phyloP scores from a whole-genome alignment of 2,329 filamentous ascomycete species.

The Pseudopithomyces maydicus region DNA sequence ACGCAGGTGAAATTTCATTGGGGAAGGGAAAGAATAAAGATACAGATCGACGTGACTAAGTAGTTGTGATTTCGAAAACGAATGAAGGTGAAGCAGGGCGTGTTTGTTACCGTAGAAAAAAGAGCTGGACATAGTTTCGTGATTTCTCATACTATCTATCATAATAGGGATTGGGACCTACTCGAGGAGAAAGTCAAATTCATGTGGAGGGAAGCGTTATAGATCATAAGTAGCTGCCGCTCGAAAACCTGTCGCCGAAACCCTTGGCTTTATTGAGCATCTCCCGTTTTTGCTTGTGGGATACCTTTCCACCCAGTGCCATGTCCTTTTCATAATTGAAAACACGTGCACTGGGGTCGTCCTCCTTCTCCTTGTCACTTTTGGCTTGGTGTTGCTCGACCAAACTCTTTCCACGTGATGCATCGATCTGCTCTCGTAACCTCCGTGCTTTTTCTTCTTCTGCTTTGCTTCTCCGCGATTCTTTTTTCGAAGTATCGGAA shows the following conservation, averaged over 20 bases:
- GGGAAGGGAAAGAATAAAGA: too few relatives aligned
- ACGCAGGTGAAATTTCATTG: too few relatives aligned
- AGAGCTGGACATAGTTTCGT: too few relatives aligned
- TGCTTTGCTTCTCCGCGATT: conserved; percentile 44
- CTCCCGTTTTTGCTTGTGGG: conserved; percentile 74
- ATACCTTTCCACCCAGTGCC: conserved; percentile 73
- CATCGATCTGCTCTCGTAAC: conserved; percentile 62
- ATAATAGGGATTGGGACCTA: too few relatives aligned
- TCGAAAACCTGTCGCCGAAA: conserved; percentile 81
- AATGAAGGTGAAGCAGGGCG: too few relatives aligned
- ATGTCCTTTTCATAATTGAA: conserved; percentile 97
- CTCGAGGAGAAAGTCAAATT: neutral
- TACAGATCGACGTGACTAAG: too few relatives aligned
- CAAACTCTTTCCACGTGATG: conserved; percentile 49
- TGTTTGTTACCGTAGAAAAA: too few relatives aligned
- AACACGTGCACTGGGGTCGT: conserved; percentile 85
- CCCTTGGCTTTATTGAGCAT: conserved; percentile 79
- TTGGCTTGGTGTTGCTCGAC: conserved; percentile 54
- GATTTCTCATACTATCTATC: too few relatives aligned
- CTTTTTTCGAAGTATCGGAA: conserved; percentile 23
- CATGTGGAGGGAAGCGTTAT: neutral
- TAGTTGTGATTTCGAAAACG: too few relatives aligned
- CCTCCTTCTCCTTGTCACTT: conserved; percentile 69
- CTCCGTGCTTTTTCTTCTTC: conserved; percentile 54
- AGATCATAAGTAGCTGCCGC: conserved; percentile 65